phyloP scores from a whole-genome alignment of 1,139 yeast species.

The Suhomyces anneliseae region DNA sequence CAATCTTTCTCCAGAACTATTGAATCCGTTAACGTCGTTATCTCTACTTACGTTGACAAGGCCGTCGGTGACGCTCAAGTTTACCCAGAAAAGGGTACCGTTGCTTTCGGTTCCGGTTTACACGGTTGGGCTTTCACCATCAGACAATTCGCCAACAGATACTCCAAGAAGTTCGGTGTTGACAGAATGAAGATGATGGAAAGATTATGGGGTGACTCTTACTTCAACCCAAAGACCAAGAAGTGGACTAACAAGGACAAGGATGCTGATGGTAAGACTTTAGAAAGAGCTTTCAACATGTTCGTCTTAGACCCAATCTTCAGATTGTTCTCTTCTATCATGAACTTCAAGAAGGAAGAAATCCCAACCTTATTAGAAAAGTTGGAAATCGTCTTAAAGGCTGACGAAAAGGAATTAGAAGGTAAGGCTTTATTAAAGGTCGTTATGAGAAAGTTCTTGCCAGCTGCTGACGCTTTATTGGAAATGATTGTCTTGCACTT shows the following conservation, averaged over 20 bases:
- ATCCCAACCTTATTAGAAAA: conserved; percentile 85
- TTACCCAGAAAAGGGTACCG: conserved; percentile 98
- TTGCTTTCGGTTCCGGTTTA: conserved; percentile 99
- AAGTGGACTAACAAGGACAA: conserved; percentile 97
- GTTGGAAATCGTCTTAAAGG: conserved; percentile 87
- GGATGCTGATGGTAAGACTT: conserved; percentile 92
- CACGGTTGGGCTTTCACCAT: conserved; percentile 99
- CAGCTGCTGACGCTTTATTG: conserved; percentile 99
- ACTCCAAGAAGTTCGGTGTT: conserved; percentile 99
- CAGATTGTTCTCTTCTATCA: conserved; percentile 67
- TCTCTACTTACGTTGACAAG: conserved; percentile 92
- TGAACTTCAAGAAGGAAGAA: conserved; percentile 80
- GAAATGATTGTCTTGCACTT: conserved; percentile 98
- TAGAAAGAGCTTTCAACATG: conserved; percentile 99
- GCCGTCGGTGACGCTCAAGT: conserved; percentile 95
- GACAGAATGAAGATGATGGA: conserved; percentile 98
- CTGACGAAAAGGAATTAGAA: conserved; percentile 95
- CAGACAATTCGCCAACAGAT: conserved; percentile 97
- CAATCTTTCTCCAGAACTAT: conserved; percentile 98
- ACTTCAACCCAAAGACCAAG: conserved; percentile 99
- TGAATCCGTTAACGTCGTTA: conserved; percentile 98
- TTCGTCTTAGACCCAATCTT: conserved; percentile 98
- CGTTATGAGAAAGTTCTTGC: conserved; percentile 99
- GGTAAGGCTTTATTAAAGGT: conserved; percentile 98
- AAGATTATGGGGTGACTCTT: conserved; percentile 99